phyloP scores from a whole-genome alignment of 2,329 filamentous ascomycete species.

The Penicillium hordei region DNA sequence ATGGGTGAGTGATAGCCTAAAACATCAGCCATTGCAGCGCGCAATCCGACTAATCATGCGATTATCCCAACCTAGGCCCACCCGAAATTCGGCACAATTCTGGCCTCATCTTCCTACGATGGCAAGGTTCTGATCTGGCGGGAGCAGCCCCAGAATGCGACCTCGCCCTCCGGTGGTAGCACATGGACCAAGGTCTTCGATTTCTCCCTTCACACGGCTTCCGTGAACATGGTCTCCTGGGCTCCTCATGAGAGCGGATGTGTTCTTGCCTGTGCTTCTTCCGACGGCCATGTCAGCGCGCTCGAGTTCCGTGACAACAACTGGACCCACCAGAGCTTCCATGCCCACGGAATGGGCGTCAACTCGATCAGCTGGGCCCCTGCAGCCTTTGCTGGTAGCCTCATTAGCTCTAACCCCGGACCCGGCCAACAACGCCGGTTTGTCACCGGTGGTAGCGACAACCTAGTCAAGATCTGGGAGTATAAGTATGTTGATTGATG shows the following conservation, averaged over 20 bases:
- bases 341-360: slow-evolving; percentile 88
- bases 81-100: slow-evolving; percentile 96
- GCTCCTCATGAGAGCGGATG: slow-evolving; percentile 96
- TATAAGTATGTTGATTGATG: slow-evolving; percentile 57
- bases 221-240: slow-evolving; percentile 96
- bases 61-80: slow-evolving; percentile 60
- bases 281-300: slow-evolving; percentile 88
- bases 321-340: slow-evolving; percentile 86
- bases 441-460: slow-evolving; percentile 93
- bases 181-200: slow-evolving; percentile 87
- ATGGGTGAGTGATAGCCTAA: slow-evolving; percentile 60
- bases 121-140: slow-evolving; percentile 99
- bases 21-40: not conserved
- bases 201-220: slow-evolving; percentile 89
- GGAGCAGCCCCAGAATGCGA: slow-evolving; percentile 61
- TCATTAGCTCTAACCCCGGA: slow-evolving; percentile 70
- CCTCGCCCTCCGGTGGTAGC: slow-evolving; percentile 47
- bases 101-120: slow-evolving; percentile 93
- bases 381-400: slow-evolving; percentile 75
- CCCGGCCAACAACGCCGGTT: slow-evolving; percentile 73
- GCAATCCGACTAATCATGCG: slow-evolving; percentile 11
- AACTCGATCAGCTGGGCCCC: slow-evolving; percentile 97
- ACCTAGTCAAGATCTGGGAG: slow-evolving; percentile 88
- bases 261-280: slow-evolving; percentile 89
- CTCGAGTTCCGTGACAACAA: slow-evolving; percentile 96